These are phyloP conservation scores for Dothistroma pini DNA, from an alignment of 2,329 filamentous ascomycete genomes.

Conservation along the genomic window DNA sequence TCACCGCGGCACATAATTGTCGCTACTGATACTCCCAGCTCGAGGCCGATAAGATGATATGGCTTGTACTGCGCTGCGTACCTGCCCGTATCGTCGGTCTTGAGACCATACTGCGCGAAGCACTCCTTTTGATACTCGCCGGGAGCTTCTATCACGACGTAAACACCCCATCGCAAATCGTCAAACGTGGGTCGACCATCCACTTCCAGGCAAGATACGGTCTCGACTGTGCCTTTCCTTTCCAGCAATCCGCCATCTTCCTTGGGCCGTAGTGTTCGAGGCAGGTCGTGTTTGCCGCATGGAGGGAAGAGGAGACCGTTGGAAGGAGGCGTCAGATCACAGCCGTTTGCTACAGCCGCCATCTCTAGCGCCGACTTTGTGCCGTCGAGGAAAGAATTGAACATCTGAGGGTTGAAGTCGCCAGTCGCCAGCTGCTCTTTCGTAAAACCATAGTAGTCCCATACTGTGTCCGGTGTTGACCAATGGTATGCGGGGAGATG, in stretches of 20 bases:
- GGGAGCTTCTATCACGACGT: slow-evolving; percentile 44
- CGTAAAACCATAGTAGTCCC: slow-evolving; percentile 47
- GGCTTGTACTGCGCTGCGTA: slow-evolving; percentile 48
- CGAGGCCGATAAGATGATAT: slow-evolving; percentile 48
- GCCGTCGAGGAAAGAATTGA: slow-evolving; percentile 50
- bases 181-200: slow-evolving; percentile 43
- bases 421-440: slow-evolving; percentile 42
- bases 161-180: slow-evolving; percentile 44
- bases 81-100: slow-evolving; percentile 36
- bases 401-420: slow-evolving; percentile 49
- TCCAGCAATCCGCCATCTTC: slow-evolving; percentile 43
- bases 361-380: slow-evolving; percentile 49
- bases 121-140: slow-evolving; percentile 43
- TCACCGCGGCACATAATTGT: slow-evolving; percentile 47
- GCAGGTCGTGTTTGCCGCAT: slow-evolving; percentile 44
- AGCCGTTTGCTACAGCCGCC: slow-evolving; percentile 48
- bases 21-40: slow-evolving; percentile 45
- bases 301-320: slow-evolving; percentile 46
- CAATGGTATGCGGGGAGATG: slow-evolving; percentile 46
- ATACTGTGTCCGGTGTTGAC: slow-evolving; percentile 47
- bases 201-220: slow-evolving; percentile 44
- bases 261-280: slow-evolving; percentile 40
- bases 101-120: slow-evolving; percentile 46
- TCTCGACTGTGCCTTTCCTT: slow-evolving; percentile 45
- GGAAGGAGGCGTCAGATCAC: slow-evolving; percentile 41